These are phyloP conservation scores for Suhomyces xylopsoci DNA, from an alignment of 805 yeast genomes.

Conservation along the genomic window DNA sequence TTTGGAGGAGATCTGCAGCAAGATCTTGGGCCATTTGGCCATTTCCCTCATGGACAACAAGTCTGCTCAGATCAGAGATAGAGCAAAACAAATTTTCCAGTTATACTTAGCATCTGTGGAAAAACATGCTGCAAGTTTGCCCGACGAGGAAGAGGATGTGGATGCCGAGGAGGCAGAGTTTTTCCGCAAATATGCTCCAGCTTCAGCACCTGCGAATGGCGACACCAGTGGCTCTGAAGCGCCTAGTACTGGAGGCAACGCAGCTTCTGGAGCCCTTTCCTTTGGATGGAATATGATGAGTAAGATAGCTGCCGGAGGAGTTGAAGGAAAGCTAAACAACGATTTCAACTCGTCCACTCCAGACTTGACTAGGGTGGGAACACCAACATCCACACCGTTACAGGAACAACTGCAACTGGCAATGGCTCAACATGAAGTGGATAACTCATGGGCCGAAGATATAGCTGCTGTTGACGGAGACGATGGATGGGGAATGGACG, in stretches of 20 bases:
- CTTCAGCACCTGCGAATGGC: slow-evolving; percentile 1
- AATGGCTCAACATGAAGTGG: background rate
- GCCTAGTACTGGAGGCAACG: slow-evolving; percentile 5
- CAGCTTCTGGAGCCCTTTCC: slow-evolving; percentile 12
- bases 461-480: slow-evolving; percentile 15
- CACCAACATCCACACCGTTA: slow-evolving; percentile 21
- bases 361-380: slow-evolving; percentile 26
- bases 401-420: slow-evolving; percentile 1
- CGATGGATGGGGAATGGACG: slow-evolving; percentile 24
- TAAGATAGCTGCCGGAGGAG: slow-evolving; percentile 26
- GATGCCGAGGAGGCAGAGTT: slow-evolving; percentile 39
- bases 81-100: slow-evolving; percentile 69
- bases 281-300: slow-evolving; percentile 40
- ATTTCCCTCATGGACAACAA: slow-evolving; percentile 73
- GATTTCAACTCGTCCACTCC: slow-evolving; percentile 38
- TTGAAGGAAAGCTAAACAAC: slow-evolving; percentile 34
- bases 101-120: slow-evolving; percentile 46
- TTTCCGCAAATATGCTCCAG: slow-evolving; percentile 25
- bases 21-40: slow-evolving; percentile 79
- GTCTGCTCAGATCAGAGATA: slow-evolving; percentile 63
- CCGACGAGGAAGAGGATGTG: slow-evolving; percentile 35
- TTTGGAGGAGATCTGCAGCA: slow-evolving; percentile 73
- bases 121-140: slow-evolving; percentile 33
- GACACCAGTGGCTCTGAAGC: slow-evolving; percentile 6
- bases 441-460: slow-evolving; percentile 13